Percentiles rank a stretch among this genome's conserved stretches.
Evolutionary conservation across 495 filamentous ascomycete species (phyloP).

Genomic region (Achaetomiella virescens): DNA sequence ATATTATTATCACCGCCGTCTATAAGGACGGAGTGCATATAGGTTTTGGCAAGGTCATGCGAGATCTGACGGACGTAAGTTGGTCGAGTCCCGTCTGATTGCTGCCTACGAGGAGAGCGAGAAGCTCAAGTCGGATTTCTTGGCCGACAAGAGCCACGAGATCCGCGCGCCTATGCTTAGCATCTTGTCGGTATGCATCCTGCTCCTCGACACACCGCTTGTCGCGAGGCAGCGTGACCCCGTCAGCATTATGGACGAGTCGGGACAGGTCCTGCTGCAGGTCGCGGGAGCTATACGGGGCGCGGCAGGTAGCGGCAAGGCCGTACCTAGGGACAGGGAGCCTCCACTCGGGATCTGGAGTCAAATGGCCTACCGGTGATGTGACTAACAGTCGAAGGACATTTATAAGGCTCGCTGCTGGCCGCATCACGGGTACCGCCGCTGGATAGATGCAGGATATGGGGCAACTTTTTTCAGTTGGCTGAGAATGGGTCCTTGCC

Average conservation of each 20-base stretch:
- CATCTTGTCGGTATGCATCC: slow-evolving; percentile 41
- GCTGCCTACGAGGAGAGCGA: slow-evolving; percentile 60
- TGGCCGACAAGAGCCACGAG: slow-evolving; percentile 56
- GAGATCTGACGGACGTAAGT: slow-evolving; percentile 58
- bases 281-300: too few relatives aligned
- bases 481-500: too few relatives aligned
- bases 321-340: too few relatives aligned
- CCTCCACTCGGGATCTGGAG: too few relatives aligned
- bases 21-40: slow-evolving; percentile 52
- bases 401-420: too few relatives aligned
- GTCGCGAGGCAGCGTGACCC: slow-evolving; percentile 37
- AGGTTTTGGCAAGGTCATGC: slow-evolving; percentile 60
- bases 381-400: too few relatives aligned
- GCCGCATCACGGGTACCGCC: too few relatives aligned
- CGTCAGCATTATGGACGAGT: slow-evolving; percentile 42
- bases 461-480: too few relatives aligned
- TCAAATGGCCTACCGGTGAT: too few relatives aligned
- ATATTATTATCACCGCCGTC: slow-evolving; percentile 58
- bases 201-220: slow-evolving; percentile 40
- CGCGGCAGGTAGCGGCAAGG: too few relatives aligned
- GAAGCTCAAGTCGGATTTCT: slow-evolving; percentile 59
- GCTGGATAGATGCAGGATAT: too few relatives aligned
- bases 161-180: slow-evolving; percentile 50
- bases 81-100: slow-evolving; percentile 51
- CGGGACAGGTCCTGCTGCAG: slow-evolving; percentile 41